Percentiles rank a stretch among this genome's conserved stretches.
These are phyloP conservation scores for Biscogniauxia sp. DNA, from an alignment of 2,329 filamentous ascomycete genomes.

Conservation along the genomic window DNA sequence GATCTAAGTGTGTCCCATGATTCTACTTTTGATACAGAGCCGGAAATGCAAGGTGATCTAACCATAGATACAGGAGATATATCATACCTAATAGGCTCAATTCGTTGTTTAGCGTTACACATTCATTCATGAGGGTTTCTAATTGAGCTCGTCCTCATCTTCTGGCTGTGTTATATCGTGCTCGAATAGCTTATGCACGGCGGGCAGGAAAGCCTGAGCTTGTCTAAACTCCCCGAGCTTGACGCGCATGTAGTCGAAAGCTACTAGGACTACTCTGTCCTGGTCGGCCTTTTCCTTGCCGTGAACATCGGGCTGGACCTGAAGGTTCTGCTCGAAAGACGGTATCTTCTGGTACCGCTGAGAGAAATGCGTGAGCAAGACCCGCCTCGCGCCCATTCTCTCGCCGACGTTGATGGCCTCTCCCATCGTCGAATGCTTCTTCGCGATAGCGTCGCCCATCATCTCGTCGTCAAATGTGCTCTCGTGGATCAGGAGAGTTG, in stretches of 20 bases:
- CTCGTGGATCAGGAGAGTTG: conserved; percentile 89
- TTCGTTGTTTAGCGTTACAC: too few species aligned
- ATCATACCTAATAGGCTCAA: too few species aligned
- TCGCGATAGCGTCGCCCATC: conserved; percentile 71
- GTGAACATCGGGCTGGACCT: conserved; percentile 23
- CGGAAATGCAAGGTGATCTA: too few species aligned
- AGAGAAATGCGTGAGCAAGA: conserved; percentile 90
- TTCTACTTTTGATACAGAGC: too few species aligned
- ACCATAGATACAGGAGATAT: too few species aligned
- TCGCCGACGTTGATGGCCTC: conserved; percentile 80
- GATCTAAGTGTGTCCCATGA: not conserved
- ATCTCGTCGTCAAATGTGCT: conserved; percentile 93
- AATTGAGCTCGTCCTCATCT: conserved; percentile 13
- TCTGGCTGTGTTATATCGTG: too few species aligned
- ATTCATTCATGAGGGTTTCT: not conserved
- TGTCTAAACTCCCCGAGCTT: conserved; percentile 37
- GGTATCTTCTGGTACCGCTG: conserved; percentile 85
- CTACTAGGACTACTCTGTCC: conserved; percentile 63
- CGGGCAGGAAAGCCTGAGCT: conserved; percentile 32
- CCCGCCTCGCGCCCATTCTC: conserved; percentile 74
- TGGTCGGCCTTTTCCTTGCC: conserved; percentile 34
- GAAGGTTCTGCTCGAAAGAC: conserved; percentile 40
- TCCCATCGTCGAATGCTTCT: conserved; percentile 85
- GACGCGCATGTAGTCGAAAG: conserved; percentile 77
- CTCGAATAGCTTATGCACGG: conserved; percentile 29